Base-by-base conservation (phyloP, 2,329 filamentous ascomycete species). In the Arthrobotrys musiformis region DNA sequence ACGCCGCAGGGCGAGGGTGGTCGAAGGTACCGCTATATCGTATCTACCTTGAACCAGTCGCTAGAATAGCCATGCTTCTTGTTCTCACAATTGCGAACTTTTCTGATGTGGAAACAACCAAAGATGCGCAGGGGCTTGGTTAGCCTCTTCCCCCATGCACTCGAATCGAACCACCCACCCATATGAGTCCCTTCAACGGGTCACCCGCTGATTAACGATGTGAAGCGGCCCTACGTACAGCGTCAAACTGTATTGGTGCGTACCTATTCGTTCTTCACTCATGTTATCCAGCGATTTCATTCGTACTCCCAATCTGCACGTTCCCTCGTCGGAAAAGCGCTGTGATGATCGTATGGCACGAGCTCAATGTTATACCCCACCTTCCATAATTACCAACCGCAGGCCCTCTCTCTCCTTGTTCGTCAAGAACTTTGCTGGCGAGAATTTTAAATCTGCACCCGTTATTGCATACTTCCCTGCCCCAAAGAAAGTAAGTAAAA, bases 21-120 rank as follows among this genome's bases (percentile, higher is more conserved):
- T n/a, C n/a, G n/a, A n/a, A 62, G 58, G 60, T 63, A 63, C 60
- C 24, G 33, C 22, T 33, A 15, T 40, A 58, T 58, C 54, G 54
- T 58, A 58, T 58, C 54, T 58, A 40, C 22, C 44, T 24, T 22
- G 44, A 9, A 24, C 44, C 54, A 40, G 54, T 58, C 54, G 54
- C 54, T 58, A 58, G 50, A 56, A 33, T 28, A 56, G 33, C 33
- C 54, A 40, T 58, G 54, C 54, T 58, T 58, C 30, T 40, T 3
- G 17, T 58, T 58, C 30, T 58, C 54, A 40, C 54, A 58, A 40
- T 58, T 58, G 33, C 54, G 54, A 58, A 37, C 26, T 58, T 58
- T 13, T 33, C 13, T 40, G 19, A 40, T 40, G 54, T 24, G 54
- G 54, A 40, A 58, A 26, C 33, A 37, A 17, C 54, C 33, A 40